Evolutionary conservation across 371 early-diverging fungal genomes (phyloP), one percentile per base, ranked within the genome.

Genomic region (Saksenaea vasiformis): DNA sequence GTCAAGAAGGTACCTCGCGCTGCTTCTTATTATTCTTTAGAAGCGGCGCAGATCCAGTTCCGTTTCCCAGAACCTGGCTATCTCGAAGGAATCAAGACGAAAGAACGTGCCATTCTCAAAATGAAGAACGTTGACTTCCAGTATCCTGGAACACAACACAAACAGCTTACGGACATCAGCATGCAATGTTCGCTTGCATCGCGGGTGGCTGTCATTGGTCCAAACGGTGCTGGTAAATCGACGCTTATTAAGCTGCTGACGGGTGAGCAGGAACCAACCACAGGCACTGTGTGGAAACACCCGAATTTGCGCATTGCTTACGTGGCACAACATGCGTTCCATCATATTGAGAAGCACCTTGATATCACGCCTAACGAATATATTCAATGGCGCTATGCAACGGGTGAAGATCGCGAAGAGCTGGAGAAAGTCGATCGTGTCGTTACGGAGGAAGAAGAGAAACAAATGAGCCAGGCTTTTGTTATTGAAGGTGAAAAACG

Each of bases 191-290:
- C 89, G n/a, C 75, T 90, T 44, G 74, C 79, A 53, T 87, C 92
- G 58, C 87, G 89, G 64, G 86, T 89, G 28, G 87, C 84, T 43
- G 82, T 89, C 56, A 84, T 89, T 58, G 91, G 91, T 24, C 82
- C 83, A 19, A 91, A 92, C 70, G 92, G 92, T 61, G 85, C 87
- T 38, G 91, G 90, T 22, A 61, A 61, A 24, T 85, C 85, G 19
- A 91, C 91, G 3, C 71, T 92, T 68, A 87, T 95, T 80, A 95
- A 95, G 84, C 68, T 92, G 26, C 66, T 95, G 64, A 89, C 91
- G 41, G 91, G 91, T 65, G 90, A 78, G 43, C 66, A 73, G 34
- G 78, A 72, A 31, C 65, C 78, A 28, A 69, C 66, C 24, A 28
- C 61, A 10, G 78, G 78, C 41, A 69, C 67, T 7, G 78, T 78